A percentile compares a stretch with the other conserved stretches of the same genome.
Conservation (phyloP, 306 rosid genomes). For the Lathyrus aphaca region DNA sequence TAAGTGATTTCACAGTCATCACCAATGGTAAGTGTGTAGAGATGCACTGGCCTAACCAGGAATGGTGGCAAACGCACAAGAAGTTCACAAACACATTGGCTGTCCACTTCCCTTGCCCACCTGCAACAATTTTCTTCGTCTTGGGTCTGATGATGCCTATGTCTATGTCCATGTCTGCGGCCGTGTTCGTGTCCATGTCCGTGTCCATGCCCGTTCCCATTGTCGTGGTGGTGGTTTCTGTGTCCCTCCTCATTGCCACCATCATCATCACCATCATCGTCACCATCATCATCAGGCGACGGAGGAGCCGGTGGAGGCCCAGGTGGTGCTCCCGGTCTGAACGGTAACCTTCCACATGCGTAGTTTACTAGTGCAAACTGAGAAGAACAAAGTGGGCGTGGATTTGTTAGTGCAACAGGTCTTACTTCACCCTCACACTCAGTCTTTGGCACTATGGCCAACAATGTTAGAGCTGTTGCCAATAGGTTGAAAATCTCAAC, state of each 20-base stretch:
- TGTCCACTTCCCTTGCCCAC: constrained; percentile 68
- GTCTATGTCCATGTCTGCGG: constrained; percentile 15
- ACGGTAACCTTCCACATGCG: constrained; percentile 66
- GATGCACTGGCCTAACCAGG: constrained; percentile 41
- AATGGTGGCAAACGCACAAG: constrained; percentile 60
- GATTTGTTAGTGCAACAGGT: not conserved
- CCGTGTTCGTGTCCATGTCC: constrained; percentile 26
- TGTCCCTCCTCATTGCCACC: not conserved
- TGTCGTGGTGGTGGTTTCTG: not conserved
- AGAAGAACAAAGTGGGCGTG: constrained; percentile 65
- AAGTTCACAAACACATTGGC: constrained; percentile 70
- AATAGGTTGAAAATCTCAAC: constrained; percentile 28
- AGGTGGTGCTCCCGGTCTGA: constrained; percentile 35
- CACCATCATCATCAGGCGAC: constrained; percentile 31
- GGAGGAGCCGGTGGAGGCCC: constrained; percentile 14
- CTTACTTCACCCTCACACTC: constrained; percentile 45
- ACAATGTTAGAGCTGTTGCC: constrained; percentile 36
- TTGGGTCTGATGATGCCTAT: constrained; percentile 3
- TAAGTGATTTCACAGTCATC: constrained; percentile 34
- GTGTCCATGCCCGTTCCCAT: not conserved
- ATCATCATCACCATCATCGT: constrained; percentile 2
- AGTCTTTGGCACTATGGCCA: constrained; percentile 39
- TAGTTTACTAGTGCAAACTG: constrained; percentile 74
- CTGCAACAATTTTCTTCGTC: constrained; percentile 70
- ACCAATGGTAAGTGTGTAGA: constrained; percentile 41